These are phyloP conservation scores for Skeletonema marinoi DNA, from an alignment of 108 stramenopile species.

Conservation along the genomic window DNA sequence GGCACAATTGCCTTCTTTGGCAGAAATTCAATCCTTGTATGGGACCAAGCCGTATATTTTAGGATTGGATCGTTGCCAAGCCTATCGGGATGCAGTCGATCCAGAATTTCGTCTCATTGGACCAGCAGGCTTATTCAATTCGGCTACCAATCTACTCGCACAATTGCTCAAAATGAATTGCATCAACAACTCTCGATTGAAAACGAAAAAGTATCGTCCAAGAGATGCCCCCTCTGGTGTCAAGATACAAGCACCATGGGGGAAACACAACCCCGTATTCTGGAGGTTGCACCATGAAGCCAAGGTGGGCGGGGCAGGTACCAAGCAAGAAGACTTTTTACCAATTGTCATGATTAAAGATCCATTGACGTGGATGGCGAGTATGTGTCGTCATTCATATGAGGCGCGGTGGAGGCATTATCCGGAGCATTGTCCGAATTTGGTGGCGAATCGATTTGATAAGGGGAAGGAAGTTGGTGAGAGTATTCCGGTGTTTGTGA, in stretches of 20 bases:
- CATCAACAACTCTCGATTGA: conserved; percentile 17
- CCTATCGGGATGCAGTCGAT: conserved; percentile 53
- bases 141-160: conserved; percentile 47
- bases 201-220: conserved; percentile 2
- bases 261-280: conserved; percentile 78
- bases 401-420: conserved; percentile 61
- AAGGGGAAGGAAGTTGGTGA: conserved; percentile 17
- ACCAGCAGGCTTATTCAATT: conserved; percentile 50
- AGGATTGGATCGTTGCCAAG: conserved; percentile 72
- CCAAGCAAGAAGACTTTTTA: conserved; percentile 45
- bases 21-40: conserved; percentile 61
- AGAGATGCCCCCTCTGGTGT: conserved; percentile 33
- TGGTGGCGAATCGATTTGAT: conserved; percentile 59
- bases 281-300: conserved; percentile 44
- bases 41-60: conserved; percentile 61
- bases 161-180: conserved; percentile 44
- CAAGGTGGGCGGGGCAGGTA: neutral
- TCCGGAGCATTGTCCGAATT: conserved; percentile 67
- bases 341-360: conserved; percentile 86
- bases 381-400: conserved; percentile 81
- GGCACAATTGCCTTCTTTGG: conserved; percentile 32
- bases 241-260: conserved; percentile 77
- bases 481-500: conserved; percentile 10
- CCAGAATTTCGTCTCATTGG: conserved; percentile 57
- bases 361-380: conserved; percentile 85